Evolutionary conservation across 768 basidiomycete genomes (phyloP).

Genomic region (Hericium erinaceus): DNA sequence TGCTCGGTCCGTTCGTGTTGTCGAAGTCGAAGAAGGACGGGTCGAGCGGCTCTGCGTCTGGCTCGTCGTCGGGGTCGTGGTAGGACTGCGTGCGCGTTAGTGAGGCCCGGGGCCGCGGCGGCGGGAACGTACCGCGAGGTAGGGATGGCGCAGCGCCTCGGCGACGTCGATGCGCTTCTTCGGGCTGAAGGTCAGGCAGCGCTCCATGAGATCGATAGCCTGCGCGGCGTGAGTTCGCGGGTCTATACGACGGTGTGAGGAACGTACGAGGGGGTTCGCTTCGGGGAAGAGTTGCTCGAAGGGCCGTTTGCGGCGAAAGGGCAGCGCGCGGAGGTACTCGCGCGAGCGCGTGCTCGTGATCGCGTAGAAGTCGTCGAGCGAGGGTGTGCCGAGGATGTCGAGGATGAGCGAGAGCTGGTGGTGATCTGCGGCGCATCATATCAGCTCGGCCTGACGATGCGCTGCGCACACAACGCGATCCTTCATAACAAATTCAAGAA

Average conservation of each 20-base stretch:
- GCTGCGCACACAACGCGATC: no score
- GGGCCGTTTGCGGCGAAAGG: constrained; percentile 73
- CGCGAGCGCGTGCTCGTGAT: constrained; percentile 74
- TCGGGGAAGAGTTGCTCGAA: constrained; percentile 65
- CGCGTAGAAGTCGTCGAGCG: constrained; percentile 91
- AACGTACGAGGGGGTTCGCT: constrained; percentile 57
- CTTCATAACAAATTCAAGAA: no score
- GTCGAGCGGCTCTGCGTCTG: constrained; percentile 64
- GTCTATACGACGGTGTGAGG: no score
- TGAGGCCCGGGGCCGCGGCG: no score
- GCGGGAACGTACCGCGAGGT: constrained; percentile 52
- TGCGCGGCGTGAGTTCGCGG: constrained; percentile 13
- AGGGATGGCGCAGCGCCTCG: constrained; percentile 83
- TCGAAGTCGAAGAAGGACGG: constrained; percentile 83
- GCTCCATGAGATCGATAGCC: constrained; percentile 73
- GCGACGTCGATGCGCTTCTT: constrained; percentile 82
- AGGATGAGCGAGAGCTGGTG: constrained; percentile 90
- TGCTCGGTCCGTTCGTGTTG: constrained; percentile 52
- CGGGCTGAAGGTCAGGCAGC: constrained; percentile 78
- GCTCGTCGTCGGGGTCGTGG: constrained; percentile 86
- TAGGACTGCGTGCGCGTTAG: constrained; percentile 45
- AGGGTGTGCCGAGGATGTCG: constrained; percentile 86
- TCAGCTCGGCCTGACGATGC: no score
- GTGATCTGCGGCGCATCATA: constrained; percentile 42
- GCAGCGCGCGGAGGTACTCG: constrained; percentile 83